phyloP scores from a whole-genome alignment of 495 filamentous ascomycete species.

The Aeminium ludgeri region DNA sequence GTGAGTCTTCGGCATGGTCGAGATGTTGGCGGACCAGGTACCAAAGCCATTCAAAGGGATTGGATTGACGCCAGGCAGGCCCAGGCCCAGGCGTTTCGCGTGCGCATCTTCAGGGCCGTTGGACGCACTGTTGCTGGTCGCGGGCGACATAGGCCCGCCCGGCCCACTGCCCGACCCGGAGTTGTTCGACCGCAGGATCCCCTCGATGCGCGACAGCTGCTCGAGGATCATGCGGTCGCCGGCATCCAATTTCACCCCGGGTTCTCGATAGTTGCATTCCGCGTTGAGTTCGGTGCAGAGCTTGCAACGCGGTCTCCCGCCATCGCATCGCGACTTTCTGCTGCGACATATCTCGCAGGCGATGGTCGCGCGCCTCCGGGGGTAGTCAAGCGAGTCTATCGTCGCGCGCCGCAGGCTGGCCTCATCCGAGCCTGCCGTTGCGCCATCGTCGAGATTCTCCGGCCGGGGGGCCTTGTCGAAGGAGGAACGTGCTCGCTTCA shows the following conservation, averaged over 20 bases:
- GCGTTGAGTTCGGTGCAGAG: constrained; percentile 67
- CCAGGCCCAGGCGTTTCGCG: constrained; percentile 19
- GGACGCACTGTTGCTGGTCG: constrained; percentile 39
- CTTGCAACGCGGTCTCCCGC: constrained; percentile 66
- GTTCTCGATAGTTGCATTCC: constrained; percentile 70
- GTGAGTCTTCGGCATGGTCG: constrained; percentile 69
- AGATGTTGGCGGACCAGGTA: constrained; percentile 64
- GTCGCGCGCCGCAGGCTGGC: constrained; percentile 3
- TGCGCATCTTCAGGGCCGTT: constrained; percentile 20
- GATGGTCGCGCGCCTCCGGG: constrained; percentile 25
- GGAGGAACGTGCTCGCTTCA: constrained; percentile 12
- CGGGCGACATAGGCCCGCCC: constrained; percentile 39
- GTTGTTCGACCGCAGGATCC: constrained; percentile 51
- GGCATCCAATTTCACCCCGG: constrained; percentile 73
- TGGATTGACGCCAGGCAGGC: constrained; percentile 22
- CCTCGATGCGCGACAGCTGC: constrained; percentile 58
- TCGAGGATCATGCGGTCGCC: constrained; percentile 75
- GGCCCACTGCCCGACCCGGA: constrained; percentile 33
- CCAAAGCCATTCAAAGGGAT: constrained; percentile 50
- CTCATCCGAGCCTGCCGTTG: constrained; percentile 1
- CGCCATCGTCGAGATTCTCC: background rate
- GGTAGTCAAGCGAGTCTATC: constrained; percentile 21
- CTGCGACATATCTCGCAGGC: constrained; percentile 72
- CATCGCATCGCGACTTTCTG: constrained; percentile 69
- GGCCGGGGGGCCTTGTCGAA: constrained; percentile 4